A percentile compares a stretch with the other conserved stretches of the same genome.
phyloP scores from a whole-genome alignment of 257 asterid species.

The Solanum clarkiae region DNA sequence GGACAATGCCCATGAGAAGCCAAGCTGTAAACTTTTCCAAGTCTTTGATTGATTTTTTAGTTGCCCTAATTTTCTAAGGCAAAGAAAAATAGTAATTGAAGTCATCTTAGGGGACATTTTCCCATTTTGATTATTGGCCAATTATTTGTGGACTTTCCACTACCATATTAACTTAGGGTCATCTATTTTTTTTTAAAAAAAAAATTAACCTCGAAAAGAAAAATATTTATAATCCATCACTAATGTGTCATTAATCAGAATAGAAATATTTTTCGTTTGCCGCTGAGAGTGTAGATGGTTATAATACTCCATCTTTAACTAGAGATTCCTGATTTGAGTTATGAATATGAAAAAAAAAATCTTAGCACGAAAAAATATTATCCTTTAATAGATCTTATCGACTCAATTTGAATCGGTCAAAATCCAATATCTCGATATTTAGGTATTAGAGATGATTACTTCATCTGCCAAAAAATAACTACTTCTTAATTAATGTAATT shows the following conservation, averaged over 20 bases:
- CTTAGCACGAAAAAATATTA: no score
- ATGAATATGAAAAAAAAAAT: neutral
- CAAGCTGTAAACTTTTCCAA: neutral
- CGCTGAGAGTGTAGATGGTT: neutral
- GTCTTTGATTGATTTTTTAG: neutral
- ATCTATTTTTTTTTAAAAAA: no score
- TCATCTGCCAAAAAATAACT: neutral
- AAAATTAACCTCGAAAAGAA: no score
- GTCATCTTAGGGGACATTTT: neutral
- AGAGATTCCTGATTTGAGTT: neutral
- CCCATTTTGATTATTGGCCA: neutral
- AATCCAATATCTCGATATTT: neutral
- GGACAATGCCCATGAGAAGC: neutral
- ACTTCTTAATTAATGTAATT: neutral
- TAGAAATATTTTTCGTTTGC: neutral
- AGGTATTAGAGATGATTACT: neutral
- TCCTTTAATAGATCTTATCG: neutral
- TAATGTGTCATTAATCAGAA: neutral
- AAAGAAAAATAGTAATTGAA: neutral
- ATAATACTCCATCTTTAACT: neutral
- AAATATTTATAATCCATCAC: neutral
- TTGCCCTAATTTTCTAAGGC: neutral
- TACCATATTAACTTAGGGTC: neutral
- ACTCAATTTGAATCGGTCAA: neutral
- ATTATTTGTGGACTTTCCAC: neutral